A percentile compares a stretch with the other conserved stretches of the same genome.
Evolutionary conservation across 768 basidiomycete species (phyloP).

Genomic region (Hypholoma sublateritium): DNA sequence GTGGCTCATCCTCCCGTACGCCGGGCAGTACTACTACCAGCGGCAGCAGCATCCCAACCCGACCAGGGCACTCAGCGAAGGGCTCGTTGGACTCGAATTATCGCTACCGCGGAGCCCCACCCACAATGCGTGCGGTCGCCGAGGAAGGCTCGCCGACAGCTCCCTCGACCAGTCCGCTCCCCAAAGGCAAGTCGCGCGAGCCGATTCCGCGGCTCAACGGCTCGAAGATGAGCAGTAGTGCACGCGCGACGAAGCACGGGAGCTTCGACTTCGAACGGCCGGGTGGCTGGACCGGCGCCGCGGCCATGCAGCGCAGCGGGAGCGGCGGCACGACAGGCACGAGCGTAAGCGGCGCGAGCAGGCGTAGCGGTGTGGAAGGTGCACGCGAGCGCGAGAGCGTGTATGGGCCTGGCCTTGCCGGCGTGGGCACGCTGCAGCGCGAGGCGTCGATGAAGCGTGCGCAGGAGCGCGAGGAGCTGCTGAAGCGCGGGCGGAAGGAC

Average conservation of each 20-base stretch:
- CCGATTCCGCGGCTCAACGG: constrained; percentile 6
- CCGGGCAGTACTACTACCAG: constrained; percentile 1
- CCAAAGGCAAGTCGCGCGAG: constrained; percentile 27
- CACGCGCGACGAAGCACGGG: constrained; percentile 58
- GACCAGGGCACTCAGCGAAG: constrained; percentile 18
- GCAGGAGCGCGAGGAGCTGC: constrained; percentile 37
- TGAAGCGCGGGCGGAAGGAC: constrained; percentile 25
- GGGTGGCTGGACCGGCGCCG: constrained; percentile 34
- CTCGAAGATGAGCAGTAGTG: constrained; percentile 27
- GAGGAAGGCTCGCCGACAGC: constrained; percentile 28
- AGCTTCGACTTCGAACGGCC: constrained; percentile 80
- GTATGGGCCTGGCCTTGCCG: constrained; percentile 42
- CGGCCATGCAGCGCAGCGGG: constrained; percentile 44
- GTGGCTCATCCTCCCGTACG: constrained; percentile 5
- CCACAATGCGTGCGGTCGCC: constrained; percentile 33
- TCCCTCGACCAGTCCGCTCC: constrained; percentile 9
- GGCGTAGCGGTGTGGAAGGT: constrained; percentile 20
- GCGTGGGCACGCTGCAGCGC: constrained; percentile 44
- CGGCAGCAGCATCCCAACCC: constrained; percentile 1
- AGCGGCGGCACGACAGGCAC: constrained; percentile 36
- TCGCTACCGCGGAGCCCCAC: constrained; percentile 27
- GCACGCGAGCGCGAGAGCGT: constrained; percentile 34
- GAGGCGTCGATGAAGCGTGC: constrained; percentile 38
- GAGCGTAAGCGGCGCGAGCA: constrained; percentile 31
- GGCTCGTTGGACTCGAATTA: constrained; percentile 37